phyloP scores from a whole-genome alignment of 331 rosid species.

The Stylosanthes scabra region DNA sequence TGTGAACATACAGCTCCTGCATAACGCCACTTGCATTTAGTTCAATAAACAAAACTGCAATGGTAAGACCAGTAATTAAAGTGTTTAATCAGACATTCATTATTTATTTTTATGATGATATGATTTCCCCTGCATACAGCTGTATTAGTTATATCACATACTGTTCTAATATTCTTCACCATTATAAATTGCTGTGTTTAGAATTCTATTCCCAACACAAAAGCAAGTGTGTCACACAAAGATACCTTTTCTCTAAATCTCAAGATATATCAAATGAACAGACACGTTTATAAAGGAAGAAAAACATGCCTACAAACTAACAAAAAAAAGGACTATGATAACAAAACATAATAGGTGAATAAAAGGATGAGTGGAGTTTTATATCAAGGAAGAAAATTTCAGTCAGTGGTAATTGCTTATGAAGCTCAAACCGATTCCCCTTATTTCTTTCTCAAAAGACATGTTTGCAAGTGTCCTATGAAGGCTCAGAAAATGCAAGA shows the following conservation, averaged over 20 bases:
- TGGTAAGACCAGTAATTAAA: slow-evolving; percentile 14
- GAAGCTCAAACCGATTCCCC: neutral
- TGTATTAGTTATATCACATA: neutral
- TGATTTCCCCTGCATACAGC: neutral
- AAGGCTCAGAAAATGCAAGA: neutral
- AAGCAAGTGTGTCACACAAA: neutral
- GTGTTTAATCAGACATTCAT: neutral
- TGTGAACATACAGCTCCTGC: slow-evolving; percentile 85
- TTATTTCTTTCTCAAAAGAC: neutral
- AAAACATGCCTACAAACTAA: neutral
- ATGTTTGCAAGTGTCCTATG: neutral
- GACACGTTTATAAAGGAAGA: neutral
- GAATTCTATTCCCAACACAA: neutral
- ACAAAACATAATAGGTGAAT: neutral
- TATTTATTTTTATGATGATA: neutral
- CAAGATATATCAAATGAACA: neutral
- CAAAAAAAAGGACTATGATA: neutral
- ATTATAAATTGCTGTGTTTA: neutral
- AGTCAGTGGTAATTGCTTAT: neutral
- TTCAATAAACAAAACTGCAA: neutral
- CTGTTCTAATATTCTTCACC: neutral
- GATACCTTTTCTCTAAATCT: neutral
- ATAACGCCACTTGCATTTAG: slow-evolving; percentile 33
- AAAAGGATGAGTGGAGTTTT: neutral
- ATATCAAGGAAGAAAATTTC: neutral